phyloP scores from a whole-genome alignment of 2,329 filamentous ascomycete species.

The Stachybotrys echinatus region DNA sequence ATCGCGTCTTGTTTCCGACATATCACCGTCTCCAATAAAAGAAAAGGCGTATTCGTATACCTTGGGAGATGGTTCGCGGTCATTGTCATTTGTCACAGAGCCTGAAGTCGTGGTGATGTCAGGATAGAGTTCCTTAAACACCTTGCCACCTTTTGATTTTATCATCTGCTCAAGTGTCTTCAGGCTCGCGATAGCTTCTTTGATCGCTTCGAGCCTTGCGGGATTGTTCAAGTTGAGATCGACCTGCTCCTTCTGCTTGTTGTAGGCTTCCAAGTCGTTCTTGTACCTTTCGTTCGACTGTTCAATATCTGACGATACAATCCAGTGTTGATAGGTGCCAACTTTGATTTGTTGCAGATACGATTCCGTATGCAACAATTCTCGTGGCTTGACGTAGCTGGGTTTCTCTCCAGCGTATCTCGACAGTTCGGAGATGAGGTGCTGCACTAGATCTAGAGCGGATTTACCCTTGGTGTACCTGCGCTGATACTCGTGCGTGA shows the following conservation, averaged over 20 bases:
- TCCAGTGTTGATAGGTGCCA: constrained; percentile 58
- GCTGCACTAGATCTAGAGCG: constrained; percentile 56
- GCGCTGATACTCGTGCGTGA: constrained; percentile 25
- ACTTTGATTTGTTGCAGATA: constrained; percentile 46
- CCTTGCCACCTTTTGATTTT: constrained; percentile 56
- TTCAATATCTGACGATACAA: constrained; percentile 34
- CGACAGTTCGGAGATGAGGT: constrained; percentile 44
- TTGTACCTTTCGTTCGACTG: constrained; percentile 23
- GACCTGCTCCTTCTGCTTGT: constrained; percentile 14
- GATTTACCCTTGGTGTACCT: constrained; percentile 35
- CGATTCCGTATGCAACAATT: constrained; percentile 36
- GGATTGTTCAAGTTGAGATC: constrained; percentile 1
- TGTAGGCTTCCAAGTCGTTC: constrained; percentile 20
- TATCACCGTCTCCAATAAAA: constrained; percentile 49
- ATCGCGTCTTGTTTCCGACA: constrained; percentile 46
- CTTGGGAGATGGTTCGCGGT: constrained; percentile 14
- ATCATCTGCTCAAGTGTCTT: constrained; percentile 50
- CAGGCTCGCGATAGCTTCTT: constrained; percentile 44
- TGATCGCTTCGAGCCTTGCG: constrained; percentile 50
- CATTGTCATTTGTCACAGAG: background rate
- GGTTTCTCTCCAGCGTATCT: constrained; percentile 28
- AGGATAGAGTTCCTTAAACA: constrained; percentile 60
- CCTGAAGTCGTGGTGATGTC: constrained; percentile 25
- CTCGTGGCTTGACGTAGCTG: constrained; percentile 14
- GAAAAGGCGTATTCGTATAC: constrained; percentile 44